phyloP scores from a whole-genome alignment of 139 green algal species.

The Micromonas pusilla region DNA sequence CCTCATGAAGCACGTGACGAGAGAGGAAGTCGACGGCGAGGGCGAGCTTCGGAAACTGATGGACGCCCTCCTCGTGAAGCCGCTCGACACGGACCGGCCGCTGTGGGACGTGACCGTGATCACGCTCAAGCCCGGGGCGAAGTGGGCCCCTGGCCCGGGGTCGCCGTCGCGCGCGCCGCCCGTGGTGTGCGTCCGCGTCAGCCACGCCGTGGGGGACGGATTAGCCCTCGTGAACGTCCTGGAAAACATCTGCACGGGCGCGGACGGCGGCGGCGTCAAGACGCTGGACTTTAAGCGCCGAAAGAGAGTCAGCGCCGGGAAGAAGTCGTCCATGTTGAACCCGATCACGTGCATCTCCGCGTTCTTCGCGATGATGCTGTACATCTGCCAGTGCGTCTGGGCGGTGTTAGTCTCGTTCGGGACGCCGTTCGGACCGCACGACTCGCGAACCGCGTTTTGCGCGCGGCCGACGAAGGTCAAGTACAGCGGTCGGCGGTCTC shows the following conservation, averaged over 20 bases:
- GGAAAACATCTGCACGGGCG: background rate
- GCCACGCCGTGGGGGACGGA: conserved; percentile 12
- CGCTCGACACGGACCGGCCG: conserved; percentile 3
- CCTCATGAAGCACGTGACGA: background rate
- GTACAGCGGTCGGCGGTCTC: background rate
- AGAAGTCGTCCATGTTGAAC: background rate
- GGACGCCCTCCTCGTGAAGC: background rate
- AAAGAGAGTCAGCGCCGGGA: background rate
- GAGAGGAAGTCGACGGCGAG: background rate
- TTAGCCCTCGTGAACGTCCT: conserved; percentile 6
- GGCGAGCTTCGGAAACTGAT: background rate
- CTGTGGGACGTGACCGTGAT: conserved; percentile 10
- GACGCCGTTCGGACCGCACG: conserved; percentile 9
- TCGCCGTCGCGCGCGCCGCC: background rate
- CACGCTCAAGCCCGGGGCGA: background rate
- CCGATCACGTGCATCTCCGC: background rate
- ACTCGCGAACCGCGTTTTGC: background rate
- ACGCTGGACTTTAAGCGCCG: conserved; percentile 5
- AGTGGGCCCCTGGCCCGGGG: background rate
- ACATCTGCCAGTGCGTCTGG: background rate
- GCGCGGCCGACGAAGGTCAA: background rate
- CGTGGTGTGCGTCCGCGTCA: background rate
- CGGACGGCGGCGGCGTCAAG: background rate
- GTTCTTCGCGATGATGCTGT: background rate
- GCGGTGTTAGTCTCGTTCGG: background rate